phyloP scores from a whole-genome alignment of 2,329 filamentous ascomycete genomes.

The Penicillium sclerotiorum region DNA sequence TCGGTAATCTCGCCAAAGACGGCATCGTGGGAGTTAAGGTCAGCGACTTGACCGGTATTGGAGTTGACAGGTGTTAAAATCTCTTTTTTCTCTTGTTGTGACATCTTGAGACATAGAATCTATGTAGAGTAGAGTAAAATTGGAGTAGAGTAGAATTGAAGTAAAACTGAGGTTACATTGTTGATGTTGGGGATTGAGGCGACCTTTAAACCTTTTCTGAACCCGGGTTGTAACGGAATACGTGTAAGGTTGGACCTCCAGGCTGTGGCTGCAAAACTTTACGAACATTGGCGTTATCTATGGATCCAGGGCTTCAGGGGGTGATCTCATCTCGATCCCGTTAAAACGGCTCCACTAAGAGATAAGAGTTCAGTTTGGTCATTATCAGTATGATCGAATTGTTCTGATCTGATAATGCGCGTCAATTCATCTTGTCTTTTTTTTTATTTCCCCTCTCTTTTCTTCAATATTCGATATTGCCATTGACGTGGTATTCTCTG shows the following conservation, averaged over 20 bases:
- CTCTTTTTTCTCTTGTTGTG: slow-evolving; percentile 11
- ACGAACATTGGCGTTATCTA: no score
- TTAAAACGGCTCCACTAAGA: background rate
- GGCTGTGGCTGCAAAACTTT: no score
- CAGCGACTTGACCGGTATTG: slow-evolving; percentile 5
- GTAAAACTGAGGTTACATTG: slow-evolving; percentile 1
- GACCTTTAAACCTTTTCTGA: slow-evolving; percentile 1
- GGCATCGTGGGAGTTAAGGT: slow-evolving; percentile 11
- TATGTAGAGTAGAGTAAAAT: background rate
- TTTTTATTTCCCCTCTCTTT: background rate
- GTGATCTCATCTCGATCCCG: background rate
- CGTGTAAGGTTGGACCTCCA: no score
- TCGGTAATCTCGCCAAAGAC: slow-evolving; percentile 23
- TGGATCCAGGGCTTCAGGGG: background rate
- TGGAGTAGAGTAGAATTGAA: background rate
- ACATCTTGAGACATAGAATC: background rate
- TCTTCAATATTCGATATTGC: background rate
- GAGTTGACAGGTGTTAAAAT: slow-evolving; percentile 2
- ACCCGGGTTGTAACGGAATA: no score
- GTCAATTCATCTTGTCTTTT: background rate
- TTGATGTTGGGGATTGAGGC: background rate
- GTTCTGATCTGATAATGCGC: background rate
- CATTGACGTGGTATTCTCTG: background rate
- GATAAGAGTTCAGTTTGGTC: background rate
- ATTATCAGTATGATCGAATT: background rate